A percentile compares a stretch with the other conserved stretches of the same genome.
Conservation (phyloP, 2,329 filamentous ascomycete species). For the Aspergillus pseudonomiae region DNA sequence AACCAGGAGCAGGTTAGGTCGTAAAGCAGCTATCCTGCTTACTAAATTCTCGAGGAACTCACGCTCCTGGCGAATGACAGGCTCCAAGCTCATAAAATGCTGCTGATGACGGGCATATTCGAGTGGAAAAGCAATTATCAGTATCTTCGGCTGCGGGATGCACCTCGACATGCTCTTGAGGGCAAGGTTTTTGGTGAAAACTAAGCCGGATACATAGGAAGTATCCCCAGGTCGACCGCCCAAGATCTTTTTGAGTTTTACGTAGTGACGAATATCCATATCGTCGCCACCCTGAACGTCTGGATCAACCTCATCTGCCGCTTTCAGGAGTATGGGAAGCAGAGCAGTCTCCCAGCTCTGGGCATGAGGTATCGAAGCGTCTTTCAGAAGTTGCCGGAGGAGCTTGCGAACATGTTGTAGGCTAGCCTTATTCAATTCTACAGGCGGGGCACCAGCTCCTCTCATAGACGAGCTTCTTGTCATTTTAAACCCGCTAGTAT, state of each 20-base stretch:
- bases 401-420: slow-evolving; percentile 85
- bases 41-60: slow-evolving; percentile 92
- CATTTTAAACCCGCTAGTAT: slow-evolving; percentile 52
- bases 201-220: slow-evolving; percentile 92
- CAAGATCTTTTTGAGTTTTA: slow-evolving; percentile 95
- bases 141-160: slow-evolving; percentile 80
- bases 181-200: slow-evolving; percentile 96
- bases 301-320: slow-evolving; percentile 91
- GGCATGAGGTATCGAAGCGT: slow-evolving; percentile 72
- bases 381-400: slow-evolving; percentile 78
- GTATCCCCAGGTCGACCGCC: slow-evolving; percentile 89
- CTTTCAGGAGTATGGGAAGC: slow-evolving; percentile 84
- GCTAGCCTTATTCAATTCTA: slow-evolving; percentile 85
- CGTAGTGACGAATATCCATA: slow-evolving; percentile 96
- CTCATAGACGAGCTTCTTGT: slow-evolving; percentile 83
- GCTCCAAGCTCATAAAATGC: slow-evolving; percentile 97
- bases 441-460: slow-evolving; percentile 70
- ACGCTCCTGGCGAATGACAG: slow-evolving; percentile 93
- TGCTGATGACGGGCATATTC: slow-evolving; percentile 92
- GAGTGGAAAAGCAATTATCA: slow-evolving; percentile 92
- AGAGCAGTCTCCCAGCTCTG: slow-evolving; percentile 87
- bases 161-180: slow-evolving; percentile 93
- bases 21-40: slow-evolving; percentile 82
- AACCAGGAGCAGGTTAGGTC: slow-evolving; percentile 84
- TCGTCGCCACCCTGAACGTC: slow-evolving; percentile 88